Base-by-base conservation (phyloP, 441 rosid species). In the Macaranga tanarius region DNA sequence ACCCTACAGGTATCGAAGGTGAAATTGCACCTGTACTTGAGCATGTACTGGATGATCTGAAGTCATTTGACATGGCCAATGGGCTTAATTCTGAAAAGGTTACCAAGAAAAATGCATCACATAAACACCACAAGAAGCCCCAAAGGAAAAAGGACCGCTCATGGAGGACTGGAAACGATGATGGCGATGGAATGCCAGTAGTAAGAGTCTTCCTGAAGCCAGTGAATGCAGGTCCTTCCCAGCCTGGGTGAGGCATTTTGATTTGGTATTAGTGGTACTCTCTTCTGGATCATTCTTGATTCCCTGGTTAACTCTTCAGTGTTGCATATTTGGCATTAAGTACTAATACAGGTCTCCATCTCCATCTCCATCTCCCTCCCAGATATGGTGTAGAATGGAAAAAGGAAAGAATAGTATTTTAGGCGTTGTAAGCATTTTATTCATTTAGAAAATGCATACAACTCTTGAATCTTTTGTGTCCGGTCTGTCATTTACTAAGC, bases 81-180 rank as follows among this genome's bases (percentile, higher is more conserved):
- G 97, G 97, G 16, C 68, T 91, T 52, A 76, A 79, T 4, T 72
- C 86, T 2, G 81, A 81, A 76, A 89, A 86, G 73, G 77, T 17
- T 2, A 73, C 40, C 13, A 87, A 84, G 87, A 95, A 91, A 22
- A 82, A 62, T 2, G 87, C 82, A 4, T 77, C 93, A 3, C 87
- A 83, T 71, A 95, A 90, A 77, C 89, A 92, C 50, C 89, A 92
- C 77, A 92, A 82, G 81, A 94, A 94, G 84, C 89, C 92, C 23
- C 89, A 86, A 70, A 85, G 84, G 84, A 90, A 81, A 76, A 84
- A 87, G 65, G 90, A 93, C 73, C 81, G 97, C 0, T 75, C 88
- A 1, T 95, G 97, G 99, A 87, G 89, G 82, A 82, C 77, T 20
- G 86, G 82, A 48, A 91, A 90, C 72, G 90, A 86, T 38, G 86